Percentiles rank a stretch among this genome's conserved stretches.
These are phyloP conservation scores for Trypanosoma scelopori DNA, from an alignment of 208 protist genomes.

Conservation along the genomic window DNA sequence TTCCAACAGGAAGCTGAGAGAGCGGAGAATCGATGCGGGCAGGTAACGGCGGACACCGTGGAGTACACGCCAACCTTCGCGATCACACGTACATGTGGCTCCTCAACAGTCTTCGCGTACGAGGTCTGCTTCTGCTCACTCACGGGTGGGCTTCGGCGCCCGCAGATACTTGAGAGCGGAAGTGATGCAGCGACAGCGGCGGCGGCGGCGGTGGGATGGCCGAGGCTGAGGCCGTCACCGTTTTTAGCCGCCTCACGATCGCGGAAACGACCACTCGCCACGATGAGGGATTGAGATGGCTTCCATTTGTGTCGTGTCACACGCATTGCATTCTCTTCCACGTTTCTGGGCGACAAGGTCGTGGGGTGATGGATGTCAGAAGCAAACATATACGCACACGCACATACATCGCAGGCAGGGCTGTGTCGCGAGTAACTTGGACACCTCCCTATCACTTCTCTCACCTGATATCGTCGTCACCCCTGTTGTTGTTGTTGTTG, in stretches of 20 bases:
- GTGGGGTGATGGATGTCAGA: too few species aligned
- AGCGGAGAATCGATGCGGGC: neutral
- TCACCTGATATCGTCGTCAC: too few species aligned
- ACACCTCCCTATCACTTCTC: neutral
- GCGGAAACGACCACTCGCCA: neutral
- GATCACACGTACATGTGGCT: conserved; percentile 15
- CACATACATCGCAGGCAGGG: too few species aligned
- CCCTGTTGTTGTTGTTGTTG: too few species aligned
- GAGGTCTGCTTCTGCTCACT: conserved; percentile 17
- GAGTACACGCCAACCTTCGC: conserved; percentile 12
- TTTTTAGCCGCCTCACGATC: neutral
- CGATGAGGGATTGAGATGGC: neutral
- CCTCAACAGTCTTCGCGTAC: conserved; percentile 4
- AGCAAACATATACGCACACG: too few species aligned
- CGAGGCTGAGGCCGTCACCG: neutral
- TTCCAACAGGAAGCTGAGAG: neutral
- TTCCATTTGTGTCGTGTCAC: too few species aligned
- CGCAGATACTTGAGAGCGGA: conserved; percentile 14
- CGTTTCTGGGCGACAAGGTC: too few species aligned
- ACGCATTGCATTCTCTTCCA: too few species aligned
- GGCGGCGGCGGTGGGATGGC: neutral
- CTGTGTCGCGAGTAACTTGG: neutral
- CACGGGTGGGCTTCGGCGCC: conserved; percentile 5
- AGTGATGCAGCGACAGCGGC: neutral
- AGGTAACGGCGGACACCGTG: neutral